Evolutionary conservation across 345 rosid species (phyloP), one percentile per base, ranked within the genome.

Genomic region (Lepidium africanum): DNA sequence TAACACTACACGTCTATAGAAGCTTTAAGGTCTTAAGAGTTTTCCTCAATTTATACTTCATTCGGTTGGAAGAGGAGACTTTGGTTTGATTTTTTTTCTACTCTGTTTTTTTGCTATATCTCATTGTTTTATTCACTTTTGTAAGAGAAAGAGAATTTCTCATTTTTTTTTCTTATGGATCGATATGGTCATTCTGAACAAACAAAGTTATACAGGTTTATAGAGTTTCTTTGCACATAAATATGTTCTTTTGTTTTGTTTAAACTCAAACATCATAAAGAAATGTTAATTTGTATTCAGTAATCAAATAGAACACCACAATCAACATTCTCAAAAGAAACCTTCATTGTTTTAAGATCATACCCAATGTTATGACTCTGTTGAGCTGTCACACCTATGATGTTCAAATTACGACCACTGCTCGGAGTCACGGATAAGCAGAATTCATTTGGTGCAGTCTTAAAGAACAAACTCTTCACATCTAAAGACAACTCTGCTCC

Each of bases 401-500:
- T 43, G 39, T 54, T 53, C 14, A 16, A 3, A 33, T 7, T 33
- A 6, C 3, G 21, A 8, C 2, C 27, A 33, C 1, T 15, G 25
- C 19, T 27, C 50, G 14, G n/a, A 3, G 12, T 10, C 38, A 66
- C 27, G 27, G 51, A 15, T 42, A 66, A 51, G 50, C 71, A 53
- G 15, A 66, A 66, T 0, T 25, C 8, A 15, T 30, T 59, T 7
- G 38, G 39, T 40, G 6, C 5, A 52, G 2, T 9, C 9, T 23
- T 42, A 11, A 12, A 9, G 27, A 66, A 66, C 52, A 66, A 1
- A 54, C 51, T 66, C 13, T 53, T 30, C 9, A 10, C 27, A 25
- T 66, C 71, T 11, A 66, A 51, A 9, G 60, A 52, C 38, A 66
- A 41, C 49, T 66, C 71, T 7, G 41, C 71, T n/a, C 71, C 71